Evolutionary conservation across 1,284 basidiomycete genomes (phyloP).

Genomic region (Acaromyces ingoldii): DNA sequence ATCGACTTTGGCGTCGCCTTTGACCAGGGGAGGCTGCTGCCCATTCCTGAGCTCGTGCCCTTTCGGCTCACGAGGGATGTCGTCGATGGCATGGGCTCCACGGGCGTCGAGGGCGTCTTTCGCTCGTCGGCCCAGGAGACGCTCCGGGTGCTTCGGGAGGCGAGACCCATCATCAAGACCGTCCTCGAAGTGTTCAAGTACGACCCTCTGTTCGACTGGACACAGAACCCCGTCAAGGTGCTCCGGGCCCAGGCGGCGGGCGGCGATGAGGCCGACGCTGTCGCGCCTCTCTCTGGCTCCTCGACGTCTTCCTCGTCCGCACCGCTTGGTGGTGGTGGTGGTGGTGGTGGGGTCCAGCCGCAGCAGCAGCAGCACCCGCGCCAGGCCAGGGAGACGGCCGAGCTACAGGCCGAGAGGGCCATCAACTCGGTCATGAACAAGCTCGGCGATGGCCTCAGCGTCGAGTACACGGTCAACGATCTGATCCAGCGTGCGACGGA

Average conservation of each 20-base stretch:
- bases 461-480: slow-evolving; percentile 89
- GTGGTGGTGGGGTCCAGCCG: background rate
- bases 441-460: slow-evolving; percentile 74
- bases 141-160: slow-evolving; percentile 76
- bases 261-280: slow-evolving; percentile 9
- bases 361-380: slow-evolving; percentile 2
- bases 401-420: slow-evolving; percentile 84
- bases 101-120: slow-evolving; percentile 89
- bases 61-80: slow-evolving; percentile 92
- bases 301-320: background rate
- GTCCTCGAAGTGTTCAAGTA: slow-evolving; percentile 95
- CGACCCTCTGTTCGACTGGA: slow-evolving; percentile 89
- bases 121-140: slow-evolving; percentile 92
- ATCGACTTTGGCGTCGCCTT: slow-evolving; percentile 97
- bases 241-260: slow-evolving; percentile 22
- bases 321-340: background rate
- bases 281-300: background rate
- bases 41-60: slow-evolving; percentile 81
- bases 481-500: slow-evolving; percentile 85
- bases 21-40: slow-evolving; percentile 79
- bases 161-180: slow-evolving; percentile 82
- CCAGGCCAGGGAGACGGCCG: slow-evolving; percentile 56
- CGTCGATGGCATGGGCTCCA: slow-evolving; percentile 85
- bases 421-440: slow-evolving; percentile 60
- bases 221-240: slow-evolving; percentile 34